Conservation (phyloP, 2,329 filamentous ascomycete species). For the Bisporella sp. region DNA sequence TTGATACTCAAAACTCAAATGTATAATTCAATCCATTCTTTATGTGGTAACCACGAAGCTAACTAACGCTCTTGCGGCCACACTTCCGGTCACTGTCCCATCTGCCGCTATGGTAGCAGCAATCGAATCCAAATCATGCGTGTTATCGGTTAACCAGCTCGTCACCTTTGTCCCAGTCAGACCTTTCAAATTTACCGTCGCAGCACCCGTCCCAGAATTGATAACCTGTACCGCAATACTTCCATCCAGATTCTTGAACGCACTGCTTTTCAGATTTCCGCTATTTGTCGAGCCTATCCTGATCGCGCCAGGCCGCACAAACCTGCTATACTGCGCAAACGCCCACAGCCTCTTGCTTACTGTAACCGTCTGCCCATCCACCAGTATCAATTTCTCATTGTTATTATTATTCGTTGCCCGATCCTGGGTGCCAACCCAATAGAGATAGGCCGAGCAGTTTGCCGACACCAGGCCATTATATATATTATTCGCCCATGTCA, state of each 20-base stretch:
- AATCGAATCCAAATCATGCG: no score
- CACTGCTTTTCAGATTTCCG: conserved; percentile 1
- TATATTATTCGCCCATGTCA: conserved; percentile 49
- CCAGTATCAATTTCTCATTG: no score
- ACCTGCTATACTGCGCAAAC: conserved; percentile 14
- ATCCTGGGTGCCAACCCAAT: conserved; percentile 39
- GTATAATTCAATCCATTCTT: no score
- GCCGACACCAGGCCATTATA: conserved; percentile 40
- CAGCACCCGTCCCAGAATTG: conserved; percentile 9
- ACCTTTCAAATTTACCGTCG: not conserved
- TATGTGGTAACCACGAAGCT: no score
- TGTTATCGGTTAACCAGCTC: no score
- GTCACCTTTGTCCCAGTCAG: no score
- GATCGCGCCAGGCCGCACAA: conserved; percentile 12
- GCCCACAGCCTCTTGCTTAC: conserved; percentile 15
- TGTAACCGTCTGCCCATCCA: not conserved
- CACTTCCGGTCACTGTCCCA: no score
- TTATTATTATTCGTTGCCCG: no score
- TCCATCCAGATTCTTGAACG: conserved; percentile 15
- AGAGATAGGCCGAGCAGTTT: conserved; percentile 45
- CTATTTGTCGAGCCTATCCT: conserved; percentile 6
- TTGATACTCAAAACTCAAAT: no score
- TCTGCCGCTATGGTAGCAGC: no score
- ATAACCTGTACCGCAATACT: conserved; percentile 12
- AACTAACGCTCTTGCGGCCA: not conserved